Evolutionary conservation across 768 basidiomycete species (phyloP).

Genomic region (Exidia glandulosa): DNA sequence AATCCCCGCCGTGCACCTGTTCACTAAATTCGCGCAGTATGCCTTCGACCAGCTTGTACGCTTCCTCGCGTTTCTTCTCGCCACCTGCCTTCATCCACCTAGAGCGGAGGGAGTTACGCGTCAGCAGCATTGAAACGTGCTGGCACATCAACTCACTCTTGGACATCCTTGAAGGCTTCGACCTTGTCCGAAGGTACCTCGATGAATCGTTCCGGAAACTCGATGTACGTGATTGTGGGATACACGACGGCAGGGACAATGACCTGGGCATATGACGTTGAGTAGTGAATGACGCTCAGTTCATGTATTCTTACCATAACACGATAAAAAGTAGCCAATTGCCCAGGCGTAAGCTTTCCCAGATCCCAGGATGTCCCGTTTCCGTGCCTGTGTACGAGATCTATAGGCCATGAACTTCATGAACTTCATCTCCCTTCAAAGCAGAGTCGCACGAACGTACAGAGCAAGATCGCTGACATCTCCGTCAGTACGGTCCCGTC

Average conservation of each 20-base stretch:
- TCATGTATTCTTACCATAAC: neutral
- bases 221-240: constrained; percentile 1
- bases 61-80: neutral
- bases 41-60: constrained; percentile 1
- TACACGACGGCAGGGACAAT: constrained; percentile 5
- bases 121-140: neutral
- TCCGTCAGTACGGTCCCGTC: constrained; percentile 3
- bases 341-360: neutral
- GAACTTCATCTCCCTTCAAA: neutral
- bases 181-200: neutral
- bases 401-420: neutral
- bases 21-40: neutral
- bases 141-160: neutral
- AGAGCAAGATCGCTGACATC: neutral
- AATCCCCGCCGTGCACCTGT: neutral
- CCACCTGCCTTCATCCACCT: neutral
- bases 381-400: neutral
- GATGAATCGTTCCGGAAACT: constrained; percentile 4
- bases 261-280: neutral
- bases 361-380: neutral
- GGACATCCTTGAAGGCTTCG: neutral
- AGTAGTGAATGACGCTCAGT: too few species aligned
- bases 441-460: neutral
- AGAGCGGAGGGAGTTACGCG: too few species aligned
- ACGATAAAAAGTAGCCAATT: neutral